Conservation (phyloP, 805 yeast species). For the Scheffersomyces stipitis region DNA sequence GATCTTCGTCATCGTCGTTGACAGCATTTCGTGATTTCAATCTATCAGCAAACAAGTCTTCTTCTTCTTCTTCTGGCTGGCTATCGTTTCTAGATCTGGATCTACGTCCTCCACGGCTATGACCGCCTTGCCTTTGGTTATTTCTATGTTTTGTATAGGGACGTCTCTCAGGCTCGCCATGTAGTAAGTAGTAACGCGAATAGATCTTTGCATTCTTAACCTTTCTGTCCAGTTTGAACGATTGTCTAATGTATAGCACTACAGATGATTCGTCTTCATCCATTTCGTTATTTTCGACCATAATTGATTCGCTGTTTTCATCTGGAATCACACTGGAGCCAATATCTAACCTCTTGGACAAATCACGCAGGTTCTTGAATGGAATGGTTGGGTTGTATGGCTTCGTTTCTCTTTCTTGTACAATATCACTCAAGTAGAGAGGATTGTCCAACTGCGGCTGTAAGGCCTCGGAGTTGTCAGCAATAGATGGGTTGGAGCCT, state of each 20-base stretch:
- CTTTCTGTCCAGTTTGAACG: conserved; percentile 56
- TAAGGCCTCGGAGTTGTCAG: not conserved
- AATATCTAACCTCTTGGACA: conserved; percentile 29
- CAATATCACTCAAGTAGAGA: conserved; percentile 9
- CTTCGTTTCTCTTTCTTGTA: conserved; percentile 41
- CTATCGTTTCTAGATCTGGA: conserved; percentile 1
- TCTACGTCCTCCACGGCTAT: conserved; percentile 8
- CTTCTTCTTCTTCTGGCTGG: conserved; percentile 13
- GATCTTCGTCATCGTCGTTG: conserved; percentile 26
- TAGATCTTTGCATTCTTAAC: conserved; percentile 54
- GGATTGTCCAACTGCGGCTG: not conserved
- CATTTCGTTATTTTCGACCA: conserved; percentile 19
- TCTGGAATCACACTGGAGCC: too few species aligned
- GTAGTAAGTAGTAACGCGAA: conserved; percentile 63
- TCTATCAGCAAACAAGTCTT: conserved; percentile 24
- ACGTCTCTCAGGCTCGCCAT: conserved; percentile 66
- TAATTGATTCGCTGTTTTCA: conserved; percentile 12
- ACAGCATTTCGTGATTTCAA: not conserved
- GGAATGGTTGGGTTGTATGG: conserved; percentile 38
- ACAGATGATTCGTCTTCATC: conserved; percentile 40
- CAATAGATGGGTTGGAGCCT: conserved; percentile 12
- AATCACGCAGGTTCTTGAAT: conserved; percentile 30
- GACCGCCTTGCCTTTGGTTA: conserved; percentile 8
- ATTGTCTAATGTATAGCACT: conserved; percentile 46
- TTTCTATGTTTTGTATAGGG: conserved; percentile 15